Conservation (phyloP, 345 rosid genomes). For the Camelina neglecta region DNA sequence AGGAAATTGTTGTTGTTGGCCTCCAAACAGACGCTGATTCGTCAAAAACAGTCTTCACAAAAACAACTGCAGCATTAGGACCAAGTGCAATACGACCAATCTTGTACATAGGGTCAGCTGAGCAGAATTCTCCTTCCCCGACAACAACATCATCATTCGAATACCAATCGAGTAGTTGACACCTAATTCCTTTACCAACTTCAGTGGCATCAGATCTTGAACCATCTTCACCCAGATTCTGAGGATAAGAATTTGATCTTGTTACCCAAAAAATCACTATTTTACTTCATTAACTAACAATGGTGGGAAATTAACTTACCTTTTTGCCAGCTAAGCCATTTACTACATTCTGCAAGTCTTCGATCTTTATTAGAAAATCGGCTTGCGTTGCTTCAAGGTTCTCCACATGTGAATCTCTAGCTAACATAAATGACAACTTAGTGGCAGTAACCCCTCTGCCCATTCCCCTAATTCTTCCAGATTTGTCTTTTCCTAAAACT, state of each 20-base stretch:
- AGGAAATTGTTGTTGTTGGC: too few species aligned
- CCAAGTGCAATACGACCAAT: not conserved
- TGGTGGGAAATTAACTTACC: not conserved
- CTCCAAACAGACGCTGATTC: too few species aligned
- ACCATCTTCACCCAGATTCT: too few species aligned
- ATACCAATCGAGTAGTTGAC: constrained; percentile 5
- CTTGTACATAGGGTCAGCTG: not conserved
- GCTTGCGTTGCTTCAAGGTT: not conserved
- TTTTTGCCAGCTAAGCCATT: not conserved
- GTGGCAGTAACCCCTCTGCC: not conserved
- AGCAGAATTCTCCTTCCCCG: constrained; percentile 1
- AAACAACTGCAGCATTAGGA: not conserved
- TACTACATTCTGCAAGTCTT: not conserved
- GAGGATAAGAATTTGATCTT: too few species aligned
- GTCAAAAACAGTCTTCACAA: not conserved
- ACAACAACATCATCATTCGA: not conserved
- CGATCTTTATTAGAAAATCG: not conserved
- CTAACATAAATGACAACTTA: not conserved
- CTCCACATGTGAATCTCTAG: not conserved
- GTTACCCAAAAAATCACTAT: too few species aligned
- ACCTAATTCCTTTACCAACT: not conserved
- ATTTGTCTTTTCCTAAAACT: not conserved
- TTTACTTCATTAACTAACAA: too few species aligned
- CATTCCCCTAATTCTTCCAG: not conserved
- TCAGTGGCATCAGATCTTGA: not conserved